Evolutionary conservation across 176 grass and related monocot genomes (phyloP), one percentile per base, ranked within the genome.

Genomic region (Oryza longistaminata): DNA sequence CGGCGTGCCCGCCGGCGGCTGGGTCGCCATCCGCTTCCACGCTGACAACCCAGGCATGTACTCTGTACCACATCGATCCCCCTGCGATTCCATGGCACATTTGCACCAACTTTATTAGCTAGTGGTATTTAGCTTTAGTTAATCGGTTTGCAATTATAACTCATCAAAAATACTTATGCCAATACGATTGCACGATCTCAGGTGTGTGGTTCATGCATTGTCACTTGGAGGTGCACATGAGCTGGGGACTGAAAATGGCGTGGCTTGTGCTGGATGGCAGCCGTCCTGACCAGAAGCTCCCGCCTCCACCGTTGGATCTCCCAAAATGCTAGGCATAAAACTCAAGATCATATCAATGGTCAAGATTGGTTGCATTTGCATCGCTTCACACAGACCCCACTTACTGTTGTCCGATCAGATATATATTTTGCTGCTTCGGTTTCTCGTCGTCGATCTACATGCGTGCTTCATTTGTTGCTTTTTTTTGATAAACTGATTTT

Each of bases 131-230:
- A 35, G 34, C 3, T 35, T 35, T 5, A 42, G 7, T 42, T 1
- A 2, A 9, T 35, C 3, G 0, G 40, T 42, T 42, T 42, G 1
- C 8, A 42, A 9, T 42, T 42, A 42, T 4, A 42, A 42, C 42
- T 40, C 9, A 43, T 43, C 35, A 43, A 10, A 10, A 0, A 43
- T 43, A 43, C 42, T 43, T 43, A 10, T 43, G 46, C 39, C 4
- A 8, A 40, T 40, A 40, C 39, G 39, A 40, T 40, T 40, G 39
- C 39, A 8, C 39, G 39, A 40, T 40, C 3, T 4, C 58, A 87
- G 85, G 85, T 81, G 85, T 81, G 15, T 87, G 85, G 85, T 87
- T 87, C 77, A 78, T 87, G 85, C 85, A 87, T 48, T 87, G 85
- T 15, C 85, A 81, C 52, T 43, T 87, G 33, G 85, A 87, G 70